A percentile compares a stretch with the other conserved stretches of the same genome.
These are phyloP conservation scores for Phytophthora idaei DNA, from an alignment of 352 stramenopile genomes.

Conservation along the genomic window DNA sequence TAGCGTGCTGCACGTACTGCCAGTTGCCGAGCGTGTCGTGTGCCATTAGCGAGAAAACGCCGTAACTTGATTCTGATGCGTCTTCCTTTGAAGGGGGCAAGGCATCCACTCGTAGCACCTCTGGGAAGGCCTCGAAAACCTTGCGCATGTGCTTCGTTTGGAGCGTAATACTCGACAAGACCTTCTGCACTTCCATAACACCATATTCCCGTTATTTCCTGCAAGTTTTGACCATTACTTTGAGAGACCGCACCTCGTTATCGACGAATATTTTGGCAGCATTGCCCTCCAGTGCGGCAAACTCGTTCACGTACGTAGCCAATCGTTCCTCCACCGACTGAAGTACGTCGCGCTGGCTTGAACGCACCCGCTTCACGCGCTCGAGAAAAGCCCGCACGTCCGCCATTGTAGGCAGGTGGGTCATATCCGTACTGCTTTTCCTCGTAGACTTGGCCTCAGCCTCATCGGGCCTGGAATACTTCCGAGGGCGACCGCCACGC, in stretches of 20 bases:
- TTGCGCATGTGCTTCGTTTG: conserved; percentile 48
- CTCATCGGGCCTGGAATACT: conserved; percentile 3
- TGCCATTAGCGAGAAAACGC: conserved; percentile 37
- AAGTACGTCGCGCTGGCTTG: conserved; percentile 6
- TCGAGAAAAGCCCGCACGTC: conserved; percentile 30
- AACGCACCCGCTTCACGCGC: conserved; percentile 18
- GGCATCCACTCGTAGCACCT: conserved; percentile 39
- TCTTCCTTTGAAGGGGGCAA: conserved; percentile 4
- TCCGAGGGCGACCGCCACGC: conserved; percentile 12
- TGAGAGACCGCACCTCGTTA: conserved; percentile 24
- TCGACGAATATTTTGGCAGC: conserved; percentile 45
- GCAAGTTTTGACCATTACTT: not conserved
- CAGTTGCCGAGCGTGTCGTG: conserved; percentile 43
- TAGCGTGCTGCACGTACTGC: conserved; percentile 46
- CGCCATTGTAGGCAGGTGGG: conserved; percentile 27
- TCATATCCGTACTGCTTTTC: conserved; percentile 2
- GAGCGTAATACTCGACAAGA: conserved; percentile 44
- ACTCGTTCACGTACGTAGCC: conserved; percentile 42
- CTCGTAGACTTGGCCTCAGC: not conserved
- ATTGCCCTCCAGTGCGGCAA: conserved; percentile 36
- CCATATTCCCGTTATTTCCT: not conserved
- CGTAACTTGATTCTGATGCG: conserved; percentile 26
- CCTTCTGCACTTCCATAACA: conserved; percentile 29
- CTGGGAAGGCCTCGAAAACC: conserved; percentile 38
- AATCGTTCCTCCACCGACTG: conserved; percentile 39